These are phyloP conservation scores for Ceratobasidium sp. DNA, from an alignment of 1,284 basidiomycete species.

Conservation along the genomic window DNA sequence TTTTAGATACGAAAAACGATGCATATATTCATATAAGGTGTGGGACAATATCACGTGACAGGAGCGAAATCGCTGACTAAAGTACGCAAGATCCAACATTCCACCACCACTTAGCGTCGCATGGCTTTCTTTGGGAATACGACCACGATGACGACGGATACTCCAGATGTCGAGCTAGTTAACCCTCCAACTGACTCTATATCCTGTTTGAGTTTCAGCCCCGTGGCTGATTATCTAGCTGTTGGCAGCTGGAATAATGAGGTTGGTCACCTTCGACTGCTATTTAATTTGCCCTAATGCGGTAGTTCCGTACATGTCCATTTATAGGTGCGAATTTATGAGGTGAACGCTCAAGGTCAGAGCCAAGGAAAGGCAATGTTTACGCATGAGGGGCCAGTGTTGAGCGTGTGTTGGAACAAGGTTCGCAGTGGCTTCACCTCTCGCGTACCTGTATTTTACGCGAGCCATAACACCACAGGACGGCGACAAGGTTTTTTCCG, in stretches of 20 bases:
- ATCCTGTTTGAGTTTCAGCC: conserved; percentile 73
- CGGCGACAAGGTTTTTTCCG: conserved; percentile 84
- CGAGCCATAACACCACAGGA: conserved; percentile 60
- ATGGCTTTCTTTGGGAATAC: conserved; percentile 43
- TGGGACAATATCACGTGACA: conserved; percentile 2
- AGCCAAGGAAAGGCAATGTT: conserved; percentile 85
- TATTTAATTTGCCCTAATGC: too few relatives aligned
- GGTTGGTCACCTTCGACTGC: conserved; percentile 64
- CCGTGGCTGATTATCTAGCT: conserved; percentile 77
- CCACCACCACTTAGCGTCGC: neutral
- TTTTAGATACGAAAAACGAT: too few relatives aligned
- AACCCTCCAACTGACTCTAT: conserved; percentile 73
- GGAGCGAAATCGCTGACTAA: neutral
- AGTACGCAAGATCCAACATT: neutral
- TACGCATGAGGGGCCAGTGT: conserved; percentile 83
- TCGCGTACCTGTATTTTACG: conserved; percentile 18
- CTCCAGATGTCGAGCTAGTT: conserved; percentile 79
- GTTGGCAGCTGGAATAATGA: conserved; percentile 85
- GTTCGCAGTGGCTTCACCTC: conserved; percentile 52
- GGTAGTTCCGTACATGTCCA: neutral
- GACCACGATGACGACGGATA: conserved; percentile 47
- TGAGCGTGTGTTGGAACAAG: conserved; percentile 87
- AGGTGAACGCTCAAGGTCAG: conserved; percentile 63
- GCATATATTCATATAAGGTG: too few relatives aligned
- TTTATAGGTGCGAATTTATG: conserved; percentile 66